A percentile compares a stretch with the other conserved stretches of the same genome.
Conservation (phyloP, 2,329 filamentous ascomycete genomes). For the Pseudofabraea citricarpa region DNA sequence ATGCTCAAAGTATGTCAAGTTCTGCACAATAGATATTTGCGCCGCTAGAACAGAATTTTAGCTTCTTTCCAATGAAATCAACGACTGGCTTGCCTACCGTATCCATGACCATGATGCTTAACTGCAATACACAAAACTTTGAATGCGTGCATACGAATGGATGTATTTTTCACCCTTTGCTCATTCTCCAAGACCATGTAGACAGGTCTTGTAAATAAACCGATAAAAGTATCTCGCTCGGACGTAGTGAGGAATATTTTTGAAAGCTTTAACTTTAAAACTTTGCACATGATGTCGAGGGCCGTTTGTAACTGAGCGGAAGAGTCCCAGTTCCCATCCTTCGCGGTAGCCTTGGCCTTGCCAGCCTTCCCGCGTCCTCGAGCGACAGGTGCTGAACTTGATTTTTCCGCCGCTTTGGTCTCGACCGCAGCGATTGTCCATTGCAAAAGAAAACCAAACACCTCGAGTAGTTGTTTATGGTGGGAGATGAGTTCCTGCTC, state of each 20-base stretch:
- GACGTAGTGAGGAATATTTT: slow-evolving; percentile 96
- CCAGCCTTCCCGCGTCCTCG: slow-evolving; percentile 72
- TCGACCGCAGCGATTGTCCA: slow-evolving; percentile 96
- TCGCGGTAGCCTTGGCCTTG: slow-evolving; percentile 67
- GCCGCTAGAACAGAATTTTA: slow-evolving; percentile 56
- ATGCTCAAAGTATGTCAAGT: slow-evolving; percentile 96
- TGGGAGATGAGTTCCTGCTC: slow-evolving; percentile 82
- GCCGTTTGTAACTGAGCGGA: slow-evolving; percentile 81
- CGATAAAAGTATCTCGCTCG: slow-evolving; percentile 91
- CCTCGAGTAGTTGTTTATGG: slow-evolving; percentile 88
- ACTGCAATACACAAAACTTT: slow-evolving; percentile 94
- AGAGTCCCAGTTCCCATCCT: slow-evolving; percentile 84
- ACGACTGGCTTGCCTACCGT: slow-evolving; percentile 55
- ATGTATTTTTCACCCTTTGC: slow-evolving; percentile 79
- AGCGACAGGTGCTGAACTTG: slow-evolving; percentile 63
- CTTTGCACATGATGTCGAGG: slow-evolving; percentile 92
- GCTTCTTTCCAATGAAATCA: slow-evolving; percentile 4
- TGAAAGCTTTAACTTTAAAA: slow-evolving; percentile 84
- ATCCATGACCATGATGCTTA: slow-evolving; percentile 96
- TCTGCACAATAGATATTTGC: slow-evolving; percentile 97
- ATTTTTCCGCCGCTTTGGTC: slow-evolving; percentile 87
- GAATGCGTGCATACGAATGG: slow-evolving; percentile 94
- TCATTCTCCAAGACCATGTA: slow-evolving; percentile 95
- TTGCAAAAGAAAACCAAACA: slow-evolving; percentile 89
- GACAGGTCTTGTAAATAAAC: slow-evolving; percentile 84